Base-by-base conservation (phyloP, 1,139 yeast genomes). In the Pneumocystis canis region DNA sequence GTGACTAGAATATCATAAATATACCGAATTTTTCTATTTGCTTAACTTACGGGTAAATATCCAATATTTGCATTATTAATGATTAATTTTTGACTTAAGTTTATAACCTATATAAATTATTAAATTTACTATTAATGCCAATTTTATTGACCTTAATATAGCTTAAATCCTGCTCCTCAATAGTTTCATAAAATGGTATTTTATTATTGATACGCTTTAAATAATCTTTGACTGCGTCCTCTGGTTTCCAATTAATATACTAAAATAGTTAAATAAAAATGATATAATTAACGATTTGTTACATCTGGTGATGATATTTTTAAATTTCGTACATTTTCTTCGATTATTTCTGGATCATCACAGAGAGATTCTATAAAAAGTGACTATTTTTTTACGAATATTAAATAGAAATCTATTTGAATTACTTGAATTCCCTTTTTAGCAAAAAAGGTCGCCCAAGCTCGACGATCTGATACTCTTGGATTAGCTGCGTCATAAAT, bases 401-500 rank as follows among this genome's bases (percentile, higher is more conserved):
- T 4, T 35, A 57, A 30, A 6, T 20, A 20, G 9, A 57, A 3
- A 54, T 32, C 28, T 35, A 39, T 9, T 37, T 14, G 5, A 37
- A 37, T 20, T 35, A 57, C 59, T 18, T 57, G 59, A 39, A 39
- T 39, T 9, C 30, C 30, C n/a, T 57, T 35, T 30, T 35, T 6
- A 11, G 30, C 3, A 30, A 57, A 57, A 25, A 57, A 57, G 30
- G 40, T 3, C 20, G 41, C 59, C 30, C 28, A 39, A 9, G 14
- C 18, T 7, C 25, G 40, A n/a, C 59, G 59, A 35, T 39, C 59
- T 20, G 40, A 79, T 20, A 85, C 83, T 60, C 85, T 76, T 1
- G 95, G 95, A 73, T 94, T 92, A 64, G 92, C 88, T 0, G 97
- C 98, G 74, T 92, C 99, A 73, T 89, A 92, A 53, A 94, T 87